Percentiles rank a stretch among this genome's conserved stretches.
phyloP scores from a whole-genome alignment of 2,329 filamentous ascomycete genomes.

The Ceratocystis albifundus region DNA sequence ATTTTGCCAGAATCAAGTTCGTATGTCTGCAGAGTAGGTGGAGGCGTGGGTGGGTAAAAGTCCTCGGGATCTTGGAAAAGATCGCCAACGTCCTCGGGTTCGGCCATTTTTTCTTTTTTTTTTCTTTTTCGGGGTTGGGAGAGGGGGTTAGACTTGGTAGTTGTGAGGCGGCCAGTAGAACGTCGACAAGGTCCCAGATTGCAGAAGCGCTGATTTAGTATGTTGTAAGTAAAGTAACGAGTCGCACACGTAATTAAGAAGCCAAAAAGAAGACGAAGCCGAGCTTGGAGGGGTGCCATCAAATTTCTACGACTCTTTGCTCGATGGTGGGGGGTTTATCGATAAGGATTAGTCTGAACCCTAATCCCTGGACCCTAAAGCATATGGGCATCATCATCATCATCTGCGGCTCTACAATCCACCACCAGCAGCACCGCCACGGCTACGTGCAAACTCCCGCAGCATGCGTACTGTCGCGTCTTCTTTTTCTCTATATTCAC shows the following conservation, averaged over 20 bases:
- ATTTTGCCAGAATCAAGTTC: constrained; percentile 53
- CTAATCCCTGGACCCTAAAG: not conserved
- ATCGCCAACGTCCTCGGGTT: constrained; percentile 33
- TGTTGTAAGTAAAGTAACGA: too few relatives aligned
- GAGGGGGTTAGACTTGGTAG: not conserved
- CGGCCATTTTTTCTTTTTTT: constrained; percentile 30
- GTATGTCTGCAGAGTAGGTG: constrained; percentile 62
- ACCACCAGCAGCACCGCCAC: constrained; percentile 1
- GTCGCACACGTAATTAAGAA: not conserved
- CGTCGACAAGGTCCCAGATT: not conserved
- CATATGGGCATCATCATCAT: too few relatives aligned
- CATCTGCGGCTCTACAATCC: constrained; percentile 33
- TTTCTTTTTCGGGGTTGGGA: too few relatives aligned
- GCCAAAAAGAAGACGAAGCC: not conserved
- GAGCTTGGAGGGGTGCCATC: not conserved
- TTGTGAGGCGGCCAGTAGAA: not conserved
- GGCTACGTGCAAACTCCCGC: constrained; percentile 62
- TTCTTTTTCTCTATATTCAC: constrained; percentile 62
- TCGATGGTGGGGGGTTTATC: constrained; percentile 2
- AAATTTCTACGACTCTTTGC: not conserved
- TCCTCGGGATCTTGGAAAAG: constrained; percentile 73
- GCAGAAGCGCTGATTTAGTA: not conserved
- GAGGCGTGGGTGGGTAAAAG: constrained; percentile 67
- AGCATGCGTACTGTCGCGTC: constrained; percentile 75
- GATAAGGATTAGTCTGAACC: constrained; percentile 3